Percentiles rank a stretch among this genome's conserved stretches.
Conservation (phyloP, 2,329 filamentous ascomycete species). For the Aspergillus persii region DNA sequence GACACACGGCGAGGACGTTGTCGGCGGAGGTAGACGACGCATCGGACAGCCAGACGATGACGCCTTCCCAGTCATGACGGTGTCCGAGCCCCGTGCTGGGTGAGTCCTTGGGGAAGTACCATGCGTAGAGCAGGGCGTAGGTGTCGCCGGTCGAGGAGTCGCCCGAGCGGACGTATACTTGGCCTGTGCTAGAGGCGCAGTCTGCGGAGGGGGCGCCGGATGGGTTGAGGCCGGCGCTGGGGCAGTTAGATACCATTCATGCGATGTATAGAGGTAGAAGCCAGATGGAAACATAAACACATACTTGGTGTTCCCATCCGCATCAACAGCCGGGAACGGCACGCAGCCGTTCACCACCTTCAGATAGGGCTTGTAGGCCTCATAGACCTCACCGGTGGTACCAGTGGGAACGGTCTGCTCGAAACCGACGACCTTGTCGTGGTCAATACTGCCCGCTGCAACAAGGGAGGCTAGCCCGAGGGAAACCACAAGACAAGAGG, state of each 20-base stretch:
- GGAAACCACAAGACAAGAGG: constrained; percentile 1
- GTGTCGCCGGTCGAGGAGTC: constrained; percentile 36
- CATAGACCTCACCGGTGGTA: constrained; percentile 48
- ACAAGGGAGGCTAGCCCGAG: constrained; percentile 6
- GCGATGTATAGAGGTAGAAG: background rate
- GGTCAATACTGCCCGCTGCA: constrained; percentile 43
- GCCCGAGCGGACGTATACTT: constrained; percentile 50
- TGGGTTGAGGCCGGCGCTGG: constrained; percentile 45
- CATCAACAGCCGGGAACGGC: constrained; percentile 61
- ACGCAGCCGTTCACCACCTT: constrained; percentile 60
- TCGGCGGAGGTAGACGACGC: constrained; percentile 34
- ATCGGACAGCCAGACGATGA: constrained; percentile 51
- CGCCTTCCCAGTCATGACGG: constrained; percentile 57
- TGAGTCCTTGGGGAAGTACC: constrained; percentile 53
- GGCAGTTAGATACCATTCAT: background rate
- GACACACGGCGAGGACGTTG: constrained; percentile 51
- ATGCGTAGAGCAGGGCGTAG: constrained; percentile 54
- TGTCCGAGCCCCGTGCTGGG: constrained; percentile 49
- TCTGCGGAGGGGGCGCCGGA: constrained; percentile 39
- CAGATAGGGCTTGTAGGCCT: constrained; percentile 57
- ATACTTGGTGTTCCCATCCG: constrained; percentile 56
- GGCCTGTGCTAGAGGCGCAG: constrained; percentile 48
- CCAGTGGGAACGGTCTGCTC: constrained; percentile 52
- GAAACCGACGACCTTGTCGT: constrained; percentile 54
- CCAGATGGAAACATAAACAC: constrained; percentile 8